phyloP scores from a whole-genome alignment of 768 basidiomycete species.

The Hypholoma fasciculare region DNA sequence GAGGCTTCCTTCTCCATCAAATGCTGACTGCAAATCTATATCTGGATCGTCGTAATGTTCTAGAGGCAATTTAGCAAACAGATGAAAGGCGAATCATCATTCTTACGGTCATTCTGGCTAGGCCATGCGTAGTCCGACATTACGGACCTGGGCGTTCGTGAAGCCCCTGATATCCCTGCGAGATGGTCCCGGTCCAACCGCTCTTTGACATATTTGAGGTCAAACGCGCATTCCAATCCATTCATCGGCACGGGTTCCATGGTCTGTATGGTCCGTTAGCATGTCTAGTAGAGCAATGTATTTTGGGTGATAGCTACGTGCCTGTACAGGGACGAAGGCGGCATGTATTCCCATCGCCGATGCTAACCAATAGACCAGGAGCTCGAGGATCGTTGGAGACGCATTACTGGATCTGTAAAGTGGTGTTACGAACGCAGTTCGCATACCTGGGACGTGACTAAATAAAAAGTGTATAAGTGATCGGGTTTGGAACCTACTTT shows the following conservation, averaged over 20 bases:
- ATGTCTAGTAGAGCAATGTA: constrained; percentile 16
- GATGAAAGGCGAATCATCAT: not conserved
- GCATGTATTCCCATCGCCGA: constrained; percentile 46
- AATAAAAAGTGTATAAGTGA: too few relatives aligned
- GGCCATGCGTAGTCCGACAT: constrained; percentile 11
- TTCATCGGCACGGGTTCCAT: constrained; percentile 2
- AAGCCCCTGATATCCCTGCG: too few relatives aligned
- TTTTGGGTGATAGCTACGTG: constrained; percentile 28
- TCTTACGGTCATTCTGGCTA: constrained; percentile 13
- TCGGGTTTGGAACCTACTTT: constrained; percentile 32
- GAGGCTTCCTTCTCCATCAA: constrained; percentile 16
- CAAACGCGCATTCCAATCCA: not conserved
- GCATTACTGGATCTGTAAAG: constrained; percentile 39
- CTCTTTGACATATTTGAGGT: too few relatives aligned
- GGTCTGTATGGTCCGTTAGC: not conserved
- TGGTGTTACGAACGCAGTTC: constrained; percentile 48
- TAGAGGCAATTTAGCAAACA: not conserved
- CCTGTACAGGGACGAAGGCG: constrained; percentile 36
- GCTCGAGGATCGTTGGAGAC: constrained; percentile 51
- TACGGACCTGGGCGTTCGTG: constrained; percentile 4
- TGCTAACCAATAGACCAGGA: constrained; percentile 54
- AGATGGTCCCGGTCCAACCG: too few relatives aligned
- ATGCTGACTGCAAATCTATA: constrained; percentile 11
- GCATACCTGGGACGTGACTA: constrained; percentile 44
- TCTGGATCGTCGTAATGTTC: constrained; percentile 15